Evolutionary conservation across 139 green algal genomes (phyloP), one percentile per base, ranked within the genome.

Genomic region (Pleodorina starrii): DNA sequence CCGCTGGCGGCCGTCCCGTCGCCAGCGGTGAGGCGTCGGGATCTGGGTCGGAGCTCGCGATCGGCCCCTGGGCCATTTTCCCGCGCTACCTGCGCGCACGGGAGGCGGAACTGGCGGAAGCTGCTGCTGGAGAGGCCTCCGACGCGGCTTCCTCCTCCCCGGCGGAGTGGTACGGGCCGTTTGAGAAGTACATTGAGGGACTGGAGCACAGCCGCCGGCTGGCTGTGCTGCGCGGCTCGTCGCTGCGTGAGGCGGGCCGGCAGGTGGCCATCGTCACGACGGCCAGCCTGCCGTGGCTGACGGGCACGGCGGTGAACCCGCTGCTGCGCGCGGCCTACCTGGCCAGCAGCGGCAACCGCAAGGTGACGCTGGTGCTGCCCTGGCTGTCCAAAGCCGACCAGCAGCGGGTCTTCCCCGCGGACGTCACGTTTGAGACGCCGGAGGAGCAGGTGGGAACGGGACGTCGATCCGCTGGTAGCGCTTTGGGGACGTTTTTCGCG

Each of bases 201-300:
- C 80, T 95, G 63, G 88, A 92, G 42, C 44, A 84, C 38, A 85
- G 90, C 66, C 83, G 83, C 5, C 87, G 63, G 36, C 63, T 85
- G 51, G 66, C 36, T 3, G 44, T n/a, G 40, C 81, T 72, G 79
- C 72, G 44, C 85, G 97, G 90, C 44, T 88, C 82, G n/a, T 89
- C 84, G 63, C 87, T 98, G 86, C 91, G 94, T 9, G 95, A 98
- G 27, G 91, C 95, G 16, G 96, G 94, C 2, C 93, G 97, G 9
- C 92, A 96, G 57, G 95, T 99, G 23, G 96, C 98, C 69, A 99
- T 99, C 83, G 97, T 99, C 14, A 99, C 98, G 11, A 99, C 98
- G 5, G 98, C 98, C 6, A 93, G 94, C 29, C 92, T 99, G 88
- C 98, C 98, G 0, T 99, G 98, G 98, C 98, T 99, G 95, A 99